Evolutionary conservation across 768 basidiomycete genomes (phyloP), one percentile per base, ranked within the genome.

Genomic region (Pisolithus marmoratus): DNA sequence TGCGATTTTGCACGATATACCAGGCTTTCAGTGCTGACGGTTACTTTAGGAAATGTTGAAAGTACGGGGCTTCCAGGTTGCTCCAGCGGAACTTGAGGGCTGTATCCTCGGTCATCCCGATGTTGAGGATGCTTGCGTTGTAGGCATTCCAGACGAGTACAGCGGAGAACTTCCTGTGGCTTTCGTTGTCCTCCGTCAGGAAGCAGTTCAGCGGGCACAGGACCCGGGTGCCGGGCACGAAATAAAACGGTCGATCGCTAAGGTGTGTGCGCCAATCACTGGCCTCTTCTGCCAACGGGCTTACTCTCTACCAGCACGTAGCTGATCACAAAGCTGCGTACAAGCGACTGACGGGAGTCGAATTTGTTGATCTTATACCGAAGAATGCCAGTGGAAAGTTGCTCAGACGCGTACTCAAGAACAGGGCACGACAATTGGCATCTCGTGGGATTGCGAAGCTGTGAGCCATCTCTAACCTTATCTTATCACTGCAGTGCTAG

Each of bases 371-470:
- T 41, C 66, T 62, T 2, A 78, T 87, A 38, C 85, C 85, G 2
- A 86, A 83, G 73, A 85, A 83, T 58, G 81, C 84, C 2, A 83
- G 82, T 22, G 85, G 85, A n/a, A 85, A 85, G 63, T 73, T 84
- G 43, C 73, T 83, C 29, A 64, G 80, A 43, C 77, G 82, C 27
- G 65, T 82, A 11, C 63, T 85, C 22, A 70, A 82, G 34, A 81
- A 81, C 20, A 61, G 70, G 54, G 83, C 80, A 2, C 74, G 71
- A 40, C 52, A 26, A 22, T 12, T 50, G 49, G 56, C 26, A 26
- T 12, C n/a, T 19, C 54, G 44, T 9, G 23, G 45, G 1, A 58
- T 49, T 40, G 60, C 65, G 38, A 72, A 65, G 46, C 58, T 71
- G 8, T 72, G 58, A 69, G 23, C 38, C 3, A 15, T 34, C 34